phyloP scores from a whole-genome alignment of 768 basidiomycete genomes.

The Tephrocybe sp. region DNA sequence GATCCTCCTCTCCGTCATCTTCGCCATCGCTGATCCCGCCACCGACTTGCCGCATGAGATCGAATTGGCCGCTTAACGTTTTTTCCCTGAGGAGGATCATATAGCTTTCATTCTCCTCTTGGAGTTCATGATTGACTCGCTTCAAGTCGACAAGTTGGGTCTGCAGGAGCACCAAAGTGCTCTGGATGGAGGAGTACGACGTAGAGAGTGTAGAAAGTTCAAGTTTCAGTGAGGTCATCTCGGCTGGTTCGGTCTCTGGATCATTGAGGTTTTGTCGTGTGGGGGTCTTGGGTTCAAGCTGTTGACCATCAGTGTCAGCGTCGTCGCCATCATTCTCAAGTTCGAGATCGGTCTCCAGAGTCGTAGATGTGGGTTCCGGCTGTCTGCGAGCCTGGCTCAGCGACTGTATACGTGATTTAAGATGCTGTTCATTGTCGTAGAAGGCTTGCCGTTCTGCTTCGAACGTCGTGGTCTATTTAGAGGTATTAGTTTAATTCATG shows the following conservation, averaged over 20 bases:
- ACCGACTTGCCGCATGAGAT: conserved; percentile 68
- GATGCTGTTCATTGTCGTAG: conserved; percentile 91
- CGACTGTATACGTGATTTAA: conserved; percentile 86
- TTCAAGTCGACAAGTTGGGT: conserved; percentile 85
- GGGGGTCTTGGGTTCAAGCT: conserved; percentile 18
- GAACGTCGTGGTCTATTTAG: conserved; percentile 71
- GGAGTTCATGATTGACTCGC: conserved; percentile 80
- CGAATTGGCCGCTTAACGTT: conserved; percentile 87
- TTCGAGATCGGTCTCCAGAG: conserved; percentile 40
- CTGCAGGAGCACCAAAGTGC: conserved; percentile 80
- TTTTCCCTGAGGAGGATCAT: conserved; percentile 90
- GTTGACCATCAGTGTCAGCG: conserved; percentile 16
- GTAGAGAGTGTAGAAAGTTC: conserved; percentile 87
- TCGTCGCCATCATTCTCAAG: conserved; percentile 37
- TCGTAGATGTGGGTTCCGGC: conserved; percentile 34
- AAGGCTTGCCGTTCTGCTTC: conserved; percentile 91
- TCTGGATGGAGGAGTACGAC: conserved; percentile 80
- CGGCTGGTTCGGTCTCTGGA: conserved; percentile 74
- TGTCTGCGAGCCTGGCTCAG: conserved; percentile 66
- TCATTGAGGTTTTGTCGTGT: conserved; percentile 53
- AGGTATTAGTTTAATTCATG: conserved; percentile 10
- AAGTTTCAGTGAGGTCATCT: conserved; percentile 79
- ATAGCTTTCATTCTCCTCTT: conserved; percentile 97
- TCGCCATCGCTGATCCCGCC: conserved; percentile 34
- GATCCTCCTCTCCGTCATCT: conserved; percentile 39